Base-by-base conservation (phyloP, 345 rosid species). In the Populus nigra region DNA sequence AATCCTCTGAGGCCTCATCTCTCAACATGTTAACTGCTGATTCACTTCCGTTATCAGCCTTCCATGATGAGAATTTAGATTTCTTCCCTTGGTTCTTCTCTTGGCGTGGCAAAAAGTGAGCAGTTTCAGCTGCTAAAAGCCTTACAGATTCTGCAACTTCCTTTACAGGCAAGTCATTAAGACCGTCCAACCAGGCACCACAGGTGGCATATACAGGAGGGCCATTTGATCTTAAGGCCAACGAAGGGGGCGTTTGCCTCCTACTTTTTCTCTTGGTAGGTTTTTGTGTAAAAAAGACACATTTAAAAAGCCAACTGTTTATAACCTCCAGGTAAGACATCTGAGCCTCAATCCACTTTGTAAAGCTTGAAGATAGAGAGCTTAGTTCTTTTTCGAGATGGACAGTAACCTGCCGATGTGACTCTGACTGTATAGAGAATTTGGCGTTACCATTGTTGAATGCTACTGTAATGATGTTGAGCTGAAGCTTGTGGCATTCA, bases 401-500 rank as follows among this genome's bases (percentile, higher is more conserved):
- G 73, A 90, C 65, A 17, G 91, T 88, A 65, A 90, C 86, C 72
- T 89, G 92, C 75, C 90, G 78, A 73, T 83, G 95, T 49, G 91
- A 80, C 81, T 96, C 99, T 0, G 95, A 89, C 47, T 82, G 86
- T 61, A 88, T 57, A 63, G 88, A 85, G 71, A 90, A 80, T 82
- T 85, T 89, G 38, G 82, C 79, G 75, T 79, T 81, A 72, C 86
- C 72, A 31, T 75, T 81, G 82, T 73, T 85, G 86, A 79, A 79
- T 73, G 97, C 90, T 8, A 79, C 82, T 3, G 91, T 71, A 66
- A 93, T 89, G 47, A 91, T 83, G 75, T 77, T 79, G 81, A 82
- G 85, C 87, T 96, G 99, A 74, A 79, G 92, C 85, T 78, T 86
- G 83, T 96, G 98, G 87, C 96, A 96, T 84, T 93, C 95, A 59